Evolutionary conservation across 768 basidiomycete genomes (phyloP).

Genomic region (Lactarius sp.): DNA sequence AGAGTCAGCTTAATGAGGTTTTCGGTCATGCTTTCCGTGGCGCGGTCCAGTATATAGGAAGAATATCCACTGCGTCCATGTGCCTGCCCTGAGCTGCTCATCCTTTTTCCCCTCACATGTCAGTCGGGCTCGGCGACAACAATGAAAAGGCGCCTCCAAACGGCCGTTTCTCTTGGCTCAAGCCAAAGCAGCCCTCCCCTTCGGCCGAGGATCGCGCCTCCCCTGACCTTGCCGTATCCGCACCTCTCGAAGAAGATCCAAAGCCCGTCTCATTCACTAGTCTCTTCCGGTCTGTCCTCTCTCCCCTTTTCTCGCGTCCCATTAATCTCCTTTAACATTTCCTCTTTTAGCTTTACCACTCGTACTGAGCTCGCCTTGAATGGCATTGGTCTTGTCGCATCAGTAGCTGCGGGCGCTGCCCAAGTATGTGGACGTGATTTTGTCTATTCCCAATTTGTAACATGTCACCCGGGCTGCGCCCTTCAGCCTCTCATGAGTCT

Average conservation of each 20-base stretch:
- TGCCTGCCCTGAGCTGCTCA: neutral
- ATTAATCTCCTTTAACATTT: neutral
- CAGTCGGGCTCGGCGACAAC: neutral
- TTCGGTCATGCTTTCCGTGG: too few species aligned
- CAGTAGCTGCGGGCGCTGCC: conserved; percentile 67
- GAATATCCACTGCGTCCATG: too few species aligned
- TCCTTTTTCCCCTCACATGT: conserved; percentile 3
- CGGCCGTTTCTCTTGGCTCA: conserved; percentile 3
- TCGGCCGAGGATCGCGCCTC: neutral
- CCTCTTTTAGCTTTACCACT: conserved; percentile 57
- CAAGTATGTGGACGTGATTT: conserved; percentile 44
- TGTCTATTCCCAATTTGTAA: neutral
- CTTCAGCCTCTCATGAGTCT: conserved; percentile 66
- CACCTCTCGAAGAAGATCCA: conserved; percentile 2
- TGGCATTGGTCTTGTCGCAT: conserved; percentile 59
- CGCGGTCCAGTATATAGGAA: too few species aligned
- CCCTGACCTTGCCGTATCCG: neutral
- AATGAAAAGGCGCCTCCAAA: neutral
- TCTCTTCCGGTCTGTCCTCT: conserved; percentile 25
- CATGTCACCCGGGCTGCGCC: neutral
- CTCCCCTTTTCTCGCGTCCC: conserved; percentile 1
- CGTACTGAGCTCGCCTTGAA: conserved; percentile 60
- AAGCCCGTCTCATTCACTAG: conserved; percentile 32
- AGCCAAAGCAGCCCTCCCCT: conserved; percentile 2
- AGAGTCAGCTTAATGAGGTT: too few species aligned